A percentile compares a stretch with the other conserved stretches of the same genome.
Conservation (phyloP, 208 protist genomes). For the Leishmania arabica region DNA sequence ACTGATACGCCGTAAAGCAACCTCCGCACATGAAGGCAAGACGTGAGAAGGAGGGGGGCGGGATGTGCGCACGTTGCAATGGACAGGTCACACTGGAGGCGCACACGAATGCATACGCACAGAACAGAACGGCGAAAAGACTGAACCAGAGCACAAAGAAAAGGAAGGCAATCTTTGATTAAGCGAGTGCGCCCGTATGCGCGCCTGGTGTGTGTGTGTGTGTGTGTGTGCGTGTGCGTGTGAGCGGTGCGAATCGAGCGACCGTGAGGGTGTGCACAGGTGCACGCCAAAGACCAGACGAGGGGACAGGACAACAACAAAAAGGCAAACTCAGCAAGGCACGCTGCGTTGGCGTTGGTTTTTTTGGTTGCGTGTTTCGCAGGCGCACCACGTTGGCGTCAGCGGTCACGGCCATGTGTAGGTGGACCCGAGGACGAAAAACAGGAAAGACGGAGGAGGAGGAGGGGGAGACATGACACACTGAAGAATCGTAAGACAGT, state of each 20-base stretch:
- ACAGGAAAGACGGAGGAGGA: neutral
- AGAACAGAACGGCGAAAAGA: neutral
- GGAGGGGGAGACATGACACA: neutral
- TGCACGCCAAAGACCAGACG: neutral
- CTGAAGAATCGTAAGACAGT: neutral
- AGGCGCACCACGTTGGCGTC: neutral
- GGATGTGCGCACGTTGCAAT: neutral
- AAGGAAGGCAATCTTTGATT: neutral
- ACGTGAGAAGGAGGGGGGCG: neutral
- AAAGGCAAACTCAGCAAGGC: neutral
- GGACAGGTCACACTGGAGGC: neutral
- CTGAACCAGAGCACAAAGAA: neutral
- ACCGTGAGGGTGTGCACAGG: neutral
- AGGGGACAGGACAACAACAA: neutral
- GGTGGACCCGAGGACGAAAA: neutral
- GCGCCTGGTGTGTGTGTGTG: slow-evolving; percentile 1
- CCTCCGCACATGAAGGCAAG: neutral
- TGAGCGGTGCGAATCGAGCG: neutral
- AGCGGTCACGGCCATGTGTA: neutral
- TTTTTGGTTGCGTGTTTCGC: neutral
- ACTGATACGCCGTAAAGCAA: neutral
- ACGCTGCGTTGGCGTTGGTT: neutral
- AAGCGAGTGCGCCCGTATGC: neutral
- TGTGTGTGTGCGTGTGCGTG: slow-evolving; percentile 14
- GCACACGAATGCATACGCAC: neutral